Evolutionary conservation across 1,284 basidiomycete genomes (phyloP).

Genomic region (Trichosporon sp.): DNA sequence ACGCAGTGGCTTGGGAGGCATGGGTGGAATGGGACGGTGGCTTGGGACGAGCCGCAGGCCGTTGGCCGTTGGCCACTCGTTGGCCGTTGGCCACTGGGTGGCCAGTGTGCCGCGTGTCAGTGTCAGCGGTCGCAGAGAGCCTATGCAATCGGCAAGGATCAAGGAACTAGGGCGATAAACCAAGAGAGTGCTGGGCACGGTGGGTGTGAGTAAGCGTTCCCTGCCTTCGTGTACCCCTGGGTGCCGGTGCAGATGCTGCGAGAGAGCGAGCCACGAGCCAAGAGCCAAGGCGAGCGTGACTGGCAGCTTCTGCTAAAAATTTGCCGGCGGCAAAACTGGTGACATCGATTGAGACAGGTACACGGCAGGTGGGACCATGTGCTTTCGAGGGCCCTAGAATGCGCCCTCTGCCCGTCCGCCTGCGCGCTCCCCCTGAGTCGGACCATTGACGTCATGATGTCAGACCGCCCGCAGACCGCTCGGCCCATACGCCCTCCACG

Average conservation of each 20-base stretch:
- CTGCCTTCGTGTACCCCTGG: too few species aligned
- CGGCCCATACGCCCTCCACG: background rate
- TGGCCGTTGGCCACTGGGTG: too few species aligned
- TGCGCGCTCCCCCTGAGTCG: background rate
- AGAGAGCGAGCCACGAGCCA: too few species aligned
- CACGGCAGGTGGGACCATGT: constrained; percentile 2
- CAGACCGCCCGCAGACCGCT: too few species aligned
- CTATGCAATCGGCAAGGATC: background rate
- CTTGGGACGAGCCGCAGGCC: too few species aligned
- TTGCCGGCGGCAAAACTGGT: constrained; percentile 3
- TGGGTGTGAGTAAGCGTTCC: background rate
- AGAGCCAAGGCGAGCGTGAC: background rate
- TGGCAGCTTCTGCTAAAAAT: background rate
- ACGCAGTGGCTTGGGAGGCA: background rate
- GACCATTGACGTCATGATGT: background rate
- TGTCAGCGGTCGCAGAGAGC: background rate
- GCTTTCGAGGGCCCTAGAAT: background rate
- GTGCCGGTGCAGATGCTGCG: too few species aligned
- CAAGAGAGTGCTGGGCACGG: background rate
- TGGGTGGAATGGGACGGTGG: background rate
- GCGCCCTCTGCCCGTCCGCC: background rate
- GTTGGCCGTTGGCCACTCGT: too few species aligned
- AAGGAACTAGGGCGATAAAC: background rate
- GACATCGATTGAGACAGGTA: background rate
- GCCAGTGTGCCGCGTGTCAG: too few species aligned